Percentiles rank a stretch among this genome's conserved stretches.
phyloP scores from a whole-genome alignment of 1,139 yeast species.

The Lodderomyces theae region DNA sequence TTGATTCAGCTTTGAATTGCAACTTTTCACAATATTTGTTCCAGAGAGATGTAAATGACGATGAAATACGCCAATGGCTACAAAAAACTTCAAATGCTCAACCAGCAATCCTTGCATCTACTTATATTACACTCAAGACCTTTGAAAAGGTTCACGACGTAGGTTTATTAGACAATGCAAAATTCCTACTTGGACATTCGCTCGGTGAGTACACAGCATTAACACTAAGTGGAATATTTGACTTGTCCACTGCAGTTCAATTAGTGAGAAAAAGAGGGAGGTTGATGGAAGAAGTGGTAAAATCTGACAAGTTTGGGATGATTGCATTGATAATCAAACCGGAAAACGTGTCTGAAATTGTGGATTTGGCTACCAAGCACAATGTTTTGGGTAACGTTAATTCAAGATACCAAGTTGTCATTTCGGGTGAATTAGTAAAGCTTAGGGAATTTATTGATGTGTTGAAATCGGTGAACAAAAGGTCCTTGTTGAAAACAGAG shows the following conservation, averaged over 20 bases:
- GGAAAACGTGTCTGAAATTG: constrained; percentile 18
- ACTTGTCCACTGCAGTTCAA: constrained; percentile 40
- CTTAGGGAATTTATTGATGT: constrained; percentile 16
- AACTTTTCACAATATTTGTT: constrained; percentile 35
- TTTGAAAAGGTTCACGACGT: constrained; percentile 24
- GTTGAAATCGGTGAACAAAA: constrained; percentile 3
- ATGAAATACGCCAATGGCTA: constrained; percentile 18
- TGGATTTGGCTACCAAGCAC: constrained; percentile 18
- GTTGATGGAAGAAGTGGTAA: constrained; percentile 42
- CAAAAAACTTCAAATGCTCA: constrained; percentile 54
- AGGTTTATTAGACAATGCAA: constrained; percentile 22
- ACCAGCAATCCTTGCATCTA: constrained; percentile 55
- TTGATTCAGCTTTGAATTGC: constrained; percentile 61
- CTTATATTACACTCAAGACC: constrained; percentile 36
- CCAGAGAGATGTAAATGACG: constrained; percentile 1
- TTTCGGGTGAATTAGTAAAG: constrained; percentile 37
- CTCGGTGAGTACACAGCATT: constrained; percentile 58
- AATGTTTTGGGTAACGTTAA: constrained; percentile 44
- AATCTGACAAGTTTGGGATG: constrained; percentile 32
- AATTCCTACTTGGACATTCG: constrained; percentile 52
- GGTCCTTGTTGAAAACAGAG: constrained; percentile 8
- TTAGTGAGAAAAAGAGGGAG: constrained; percentile 52
- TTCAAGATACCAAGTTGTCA: constrained; percentile 39
- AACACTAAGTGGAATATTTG: constrained; percentile 38
- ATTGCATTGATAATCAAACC: constrained; percentile 31